Conservation (phyloP, 2,329 filamentous ascomycete species). For the Colletotrichum truncatum region DNA sequence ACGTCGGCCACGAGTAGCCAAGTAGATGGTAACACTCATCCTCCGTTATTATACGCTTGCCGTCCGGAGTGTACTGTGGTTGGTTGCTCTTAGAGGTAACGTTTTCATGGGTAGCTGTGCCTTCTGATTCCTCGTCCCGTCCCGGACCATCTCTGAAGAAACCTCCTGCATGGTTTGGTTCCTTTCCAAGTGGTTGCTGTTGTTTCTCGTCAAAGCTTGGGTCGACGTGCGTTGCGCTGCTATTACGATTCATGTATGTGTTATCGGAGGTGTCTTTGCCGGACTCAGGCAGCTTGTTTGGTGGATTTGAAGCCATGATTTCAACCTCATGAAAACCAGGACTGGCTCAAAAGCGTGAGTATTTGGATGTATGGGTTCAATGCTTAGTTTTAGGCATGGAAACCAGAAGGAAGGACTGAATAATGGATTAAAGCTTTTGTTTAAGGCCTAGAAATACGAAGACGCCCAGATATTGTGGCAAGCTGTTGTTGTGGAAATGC, state of each 20-base stretch:
- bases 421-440: no score
- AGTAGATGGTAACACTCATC: constrained; percentile 56
- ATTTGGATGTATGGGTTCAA: background rate
- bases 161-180: background rate
- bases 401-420: background rate
- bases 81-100: constrained; percentile 2
- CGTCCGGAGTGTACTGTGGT: constrained; percentile 30
- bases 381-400: background rate
- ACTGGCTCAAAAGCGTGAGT: background rate
- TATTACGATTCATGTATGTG: background rate
- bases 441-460: no score
- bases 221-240: constrained; percentile 10
- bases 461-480: no score
- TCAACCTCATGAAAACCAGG: background rate
- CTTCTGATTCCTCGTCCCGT: constrained; percentile 17
- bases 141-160: constrained; percentile 17
- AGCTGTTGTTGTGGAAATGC: no score
- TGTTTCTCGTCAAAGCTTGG: constrained; percentile 11
- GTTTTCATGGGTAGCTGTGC: background rate
- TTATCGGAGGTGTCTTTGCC: background rate
- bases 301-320: background rate
- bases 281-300: background rate
- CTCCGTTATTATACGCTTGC: constrained; percentile 55
- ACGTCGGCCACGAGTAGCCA: constrained; percentile 51
- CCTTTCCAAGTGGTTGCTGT: background rate